A percentile compares a stretch with the other conserved stretches of the same genome.
These are phyloP conservation scores for Dichotomocladium elegans DNA, from an alignment of 371 early-diverging fungal genomes.

Conservation along the genomic window DNA sequence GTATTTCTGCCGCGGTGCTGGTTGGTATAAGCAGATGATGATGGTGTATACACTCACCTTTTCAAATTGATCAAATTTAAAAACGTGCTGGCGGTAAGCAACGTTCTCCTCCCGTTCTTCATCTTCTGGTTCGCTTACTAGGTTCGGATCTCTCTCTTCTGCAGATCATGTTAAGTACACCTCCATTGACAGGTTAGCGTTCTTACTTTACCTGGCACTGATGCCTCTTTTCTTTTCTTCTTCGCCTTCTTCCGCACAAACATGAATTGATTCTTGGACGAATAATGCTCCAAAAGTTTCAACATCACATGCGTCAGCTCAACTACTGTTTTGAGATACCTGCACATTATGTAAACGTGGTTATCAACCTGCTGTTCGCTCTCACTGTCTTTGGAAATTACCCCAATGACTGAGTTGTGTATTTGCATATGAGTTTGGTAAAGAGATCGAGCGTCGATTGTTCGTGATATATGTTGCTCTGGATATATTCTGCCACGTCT, in stretches of 20 bases:
- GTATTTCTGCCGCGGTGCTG: slow-evolving; percentile 42
- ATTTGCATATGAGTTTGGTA: slow-evolving; percentile 39
- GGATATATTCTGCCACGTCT: slow-evolving; percentile 62
- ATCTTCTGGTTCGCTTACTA: slow-evolving; percentile 22
- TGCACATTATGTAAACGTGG: slow-evolving; percentile 8
- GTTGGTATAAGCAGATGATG: too few species aligned
- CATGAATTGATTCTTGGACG: slow-evolving; percentile 50
- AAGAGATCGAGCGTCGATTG: slow-evolving; percentile 59
- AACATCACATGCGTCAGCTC: slow-evolving; percentile 57
- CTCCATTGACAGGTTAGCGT: not conserved
- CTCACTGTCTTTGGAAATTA: slow-evolving; percentile 8
- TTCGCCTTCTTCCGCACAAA: slow-evolving; percentile 42
- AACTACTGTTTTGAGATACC: slow-evolving; percentile 55
- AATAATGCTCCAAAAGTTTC: slow-evolving; percentile 57
- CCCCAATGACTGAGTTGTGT: slow-evolving; percentile 45
- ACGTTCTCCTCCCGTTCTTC: slow-evolving; percentile 25
- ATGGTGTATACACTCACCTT: slow-evolving; percentile 31
- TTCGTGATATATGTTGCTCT: slow-evolving; percentile 70
- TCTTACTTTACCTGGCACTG: not conserved
- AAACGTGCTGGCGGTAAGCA: slow-evolving; percentile 46
- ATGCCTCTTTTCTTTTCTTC: slow-evolving; percentile 10
- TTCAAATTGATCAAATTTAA: slow-evolving; percentile 58
- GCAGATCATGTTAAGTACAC: too few species aligned
- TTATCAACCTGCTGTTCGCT: not conserved
- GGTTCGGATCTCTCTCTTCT: slow-evolving; percentile 23